Evolutionary conservation across 495 filamentous ascomycete genomes (phyloP).

Genomic region (Bacidia gigantensis): DNA sequence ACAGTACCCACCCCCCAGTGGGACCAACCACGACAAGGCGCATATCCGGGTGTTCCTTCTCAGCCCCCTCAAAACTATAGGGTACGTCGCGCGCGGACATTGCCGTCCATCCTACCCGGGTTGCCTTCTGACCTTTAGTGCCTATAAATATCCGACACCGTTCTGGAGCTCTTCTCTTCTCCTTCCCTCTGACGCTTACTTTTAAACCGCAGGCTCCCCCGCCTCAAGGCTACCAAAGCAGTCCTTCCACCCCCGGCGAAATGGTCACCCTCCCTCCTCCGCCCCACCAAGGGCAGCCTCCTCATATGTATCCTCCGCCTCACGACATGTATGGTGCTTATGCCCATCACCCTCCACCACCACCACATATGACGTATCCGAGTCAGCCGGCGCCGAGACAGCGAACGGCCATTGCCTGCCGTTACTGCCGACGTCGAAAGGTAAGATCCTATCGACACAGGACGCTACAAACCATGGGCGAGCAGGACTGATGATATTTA

Average conservation of each 20-base stretch:
- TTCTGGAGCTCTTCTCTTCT: slow-evolving; percentile 23
- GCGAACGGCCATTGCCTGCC: slow-evolving; percentile 72
- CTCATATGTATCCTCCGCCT: slow-evolving; percentile 26
- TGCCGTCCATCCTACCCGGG: not conserved
- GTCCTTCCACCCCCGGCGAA: slow-evolving; percentile 18
- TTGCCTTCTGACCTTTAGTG: not conserved
- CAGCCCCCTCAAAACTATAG: slow-evolving; percentile 29
- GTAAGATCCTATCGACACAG: slow-evolving; percentile 30
- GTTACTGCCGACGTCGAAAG: slow-evolving; percentile 72
- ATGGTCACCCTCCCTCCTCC: slow-evolving; percentile 22
- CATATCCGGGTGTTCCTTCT: slow-evolving; percentile 21
- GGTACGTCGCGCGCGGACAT: slow-evolving; percentile 24
- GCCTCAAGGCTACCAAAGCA: slow-evolving; percentile 14
- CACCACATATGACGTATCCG: slow-evolving; percentile 41
- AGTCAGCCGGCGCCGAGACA: slow-evolving; percentile 60
- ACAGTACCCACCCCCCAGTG: slow-evolving; percentile 36
- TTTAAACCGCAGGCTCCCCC: slow-evolving; percentile 16
- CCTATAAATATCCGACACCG: slow-evolving; percentile 21
- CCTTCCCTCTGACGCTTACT: not conserved
- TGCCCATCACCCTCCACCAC: slow-evolving; percentile 29
- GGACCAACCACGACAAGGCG: slow-evolving; percentile 33
- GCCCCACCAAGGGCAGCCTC: slow-evolving; percentile 16
- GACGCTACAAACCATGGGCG: not conserved
- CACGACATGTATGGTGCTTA: slow-evolving; percentile 34
- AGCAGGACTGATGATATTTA: slow-evolving; percentile 25